phyloP scores from a whole-genome alignment of 352 stramenopile genomes.

The Phytopythium aichiense region DNA sequence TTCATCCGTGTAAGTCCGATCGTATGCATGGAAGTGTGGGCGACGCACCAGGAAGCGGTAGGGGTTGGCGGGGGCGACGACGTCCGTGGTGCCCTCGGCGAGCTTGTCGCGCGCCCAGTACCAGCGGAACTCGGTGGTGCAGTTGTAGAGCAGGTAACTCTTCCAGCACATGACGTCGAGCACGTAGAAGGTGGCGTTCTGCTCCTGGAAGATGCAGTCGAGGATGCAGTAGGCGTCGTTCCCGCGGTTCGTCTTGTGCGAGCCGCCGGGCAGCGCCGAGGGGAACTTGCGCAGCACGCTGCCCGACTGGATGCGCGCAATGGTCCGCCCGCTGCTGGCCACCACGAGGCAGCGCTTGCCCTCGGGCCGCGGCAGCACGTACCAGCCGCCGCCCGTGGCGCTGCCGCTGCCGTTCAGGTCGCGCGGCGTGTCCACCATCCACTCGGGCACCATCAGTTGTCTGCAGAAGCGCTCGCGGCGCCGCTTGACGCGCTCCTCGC shows the following conservation, averaged over 20 bases:
- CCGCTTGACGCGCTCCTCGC: conserved; percentile 74
- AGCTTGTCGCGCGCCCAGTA: conserved; percentile 93
- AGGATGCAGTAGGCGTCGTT: conserved; percentile 86
- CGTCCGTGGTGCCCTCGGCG: conserved; percentile 51
- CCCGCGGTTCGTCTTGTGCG: conserved; percentile 66
- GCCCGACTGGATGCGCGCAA: conserved; percentile 76
- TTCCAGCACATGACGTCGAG: conserved; percentile 95
- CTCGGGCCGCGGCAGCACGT: conserved; percentile 88
- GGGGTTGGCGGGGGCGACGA: conserved; percentile 53
- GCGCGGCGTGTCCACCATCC: conserved; percentile 82
- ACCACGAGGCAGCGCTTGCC: conserved; percentile 90
- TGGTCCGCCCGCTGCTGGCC: conserved; percentile 66
- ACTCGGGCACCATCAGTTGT: conserved; percentile 88
- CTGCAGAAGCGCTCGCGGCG: conserved; percentile 69
- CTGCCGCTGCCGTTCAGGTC: conserved; percentile 82
- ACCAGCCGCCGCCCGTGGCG: conserved; percentile 78
- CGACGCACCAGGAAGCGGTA: conserved; percentile 65
- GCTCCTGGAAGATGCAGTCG: conserved; percentile 91
- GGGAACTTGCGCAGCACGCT: conserved; percentile 84
- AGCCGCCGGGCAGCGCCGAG: conserved; percentile 77
- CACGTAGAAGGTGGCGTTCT: conserved; percentile 87
- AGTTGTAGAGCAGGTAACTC: conserved; percentile 91
- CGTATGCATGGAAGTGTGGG: background rate
- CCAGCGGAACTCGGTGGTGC: conserved; percentile 89
- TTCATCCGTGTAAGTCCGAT: background rate